Base-by-base conservation (phyloP, 139 green algal species). In the Pedinophyceae sp. region DNA sequence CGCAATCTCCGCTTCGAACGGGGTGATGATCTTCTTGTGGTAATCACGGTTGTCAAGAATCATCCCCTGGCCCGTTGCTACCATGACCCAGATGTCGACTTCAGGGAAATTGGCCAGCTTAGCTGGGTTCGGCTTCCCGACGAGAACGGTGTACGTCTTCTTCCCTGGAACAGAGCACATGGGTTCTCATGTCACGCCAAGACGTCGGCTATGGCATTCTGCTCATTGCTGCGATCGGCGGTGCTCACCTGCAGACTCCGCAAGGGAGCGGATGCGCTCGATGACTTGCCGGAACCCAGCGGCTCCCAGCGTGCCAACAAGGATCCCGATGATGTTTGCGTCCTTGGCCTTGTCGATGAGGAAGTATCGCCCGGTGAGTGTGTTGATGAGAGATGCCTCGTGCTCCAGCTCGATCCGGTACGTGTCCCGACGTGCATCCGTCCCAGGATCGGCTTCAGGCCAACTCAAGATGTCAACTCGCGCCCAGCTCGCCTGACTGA, bases 51-150 rank as follows among this genome's bases (percentile, higher is more conserved):
- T 13, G 34, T 43, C 34, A 7, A 43, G 34, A 43, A 43, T 43
- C 34, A 43, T 43, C 10, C 34, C 34, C 13, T 43, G 34, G 10
- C 10, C 10, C 7, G 34, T 19, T 19, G 34, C 7, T 13, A 43
- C 34, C 34, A 43, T 43, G 10, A 43, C 34, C 34, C 34, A 43
- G 10, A 43, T 13, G 13, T 43, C 34, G 34, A 43, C 58, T 47
- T 97, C 89, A 4, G 85, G 85, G 55, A 95, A 96, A 64, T 97
- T 97, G 47, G 86, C 88, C 54, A 97, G 76, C 76, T 97, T 97
- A 53, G 80, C 79, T 10, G 88, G 86, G 58, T 68, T 94, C 40
- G 82, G 82, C 58, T 88, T 91, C 23, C 87, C 89, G 64, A 94
- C 80, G 5, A 93, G 67, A 25, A 94, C 50, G 10, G 81, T 92